These are phyloP conservation scores for Pythium biforme DNA, from an alignment of 352 stramenopile genomes.

Conservation along the genomic window DNA sequence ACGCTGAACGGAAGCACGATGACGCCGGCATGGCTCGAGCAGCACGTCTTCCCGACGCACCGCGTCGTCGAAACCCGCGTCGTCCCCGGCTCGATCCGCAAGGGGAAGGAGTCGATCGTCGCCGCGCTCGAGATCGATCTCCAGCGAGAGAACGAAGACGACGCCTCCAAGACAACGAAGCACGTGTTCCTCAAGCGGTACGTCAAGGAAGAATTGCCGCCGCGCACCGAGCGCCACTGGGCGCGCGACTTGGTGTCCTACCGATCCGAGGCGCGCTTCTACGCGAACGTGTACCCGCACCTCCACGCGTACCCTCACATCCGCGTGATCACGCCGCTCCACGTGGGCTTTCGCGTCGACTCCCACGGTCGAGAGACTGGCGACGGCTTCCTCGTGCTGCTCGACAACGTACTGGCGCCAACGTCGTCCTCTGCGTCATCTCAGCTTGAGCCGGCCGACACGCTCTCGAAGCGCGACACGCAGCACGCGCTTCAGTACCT, in stretches of 20 bases:
- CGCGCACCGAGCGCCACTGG: conserved; percentile 45
- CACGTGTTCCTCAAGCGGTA: conserved; percentile 70
- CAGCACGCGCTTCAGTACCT: conserved; percentile 47
- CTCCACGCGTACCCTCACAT: conserved; percentile 32
- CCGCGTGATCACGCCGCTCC: conserved; percentile 42
- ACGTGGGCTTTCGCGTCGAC: conserved; percentile 42
- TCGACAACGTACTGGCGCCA: conserved; percentile 38
- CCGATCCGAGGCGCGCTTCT: conserved; percentile 55
- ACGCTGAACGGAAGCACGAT: conserved; percentile 43
- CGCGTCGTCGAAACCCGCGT: conserved; percentile 24
- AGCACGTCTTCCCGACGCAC: conserved; percentile 27
- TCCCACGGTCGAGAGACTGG: conserved; percentile 22
- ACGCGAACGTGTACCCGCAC: conserved; percentile 39
- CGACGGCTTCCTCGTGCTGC: conserved; percentile 53
- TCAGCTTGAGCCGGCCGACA: conserved; percentile 37
- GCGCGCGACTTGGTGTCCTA: conserved; percentile 61
- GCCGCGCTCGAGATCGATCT: conserved; percentile 37
- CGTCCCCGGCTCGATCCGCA: conserved; percentile 34
- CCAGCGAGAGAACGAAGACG: conserved; percentile 1
- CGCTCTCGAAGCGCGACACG: conserved; percentile 35
- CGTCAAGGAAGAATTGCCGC: conserved; percentile 48
- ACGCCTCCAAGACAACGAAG: conserved; percentile 5
- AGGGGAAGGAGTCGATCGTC: conserved; percentile 59
- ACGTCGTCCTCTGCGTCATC: neutral
- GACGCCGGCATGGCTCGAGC: conserved; percentile 50